Percentiles rank a stretch among this genome's conserved stretches.
Evolutionary conservation across 2,329 filamentous ascomycete genomes (phyloP).

Genomic region (Cadophora malorum): DNA sequence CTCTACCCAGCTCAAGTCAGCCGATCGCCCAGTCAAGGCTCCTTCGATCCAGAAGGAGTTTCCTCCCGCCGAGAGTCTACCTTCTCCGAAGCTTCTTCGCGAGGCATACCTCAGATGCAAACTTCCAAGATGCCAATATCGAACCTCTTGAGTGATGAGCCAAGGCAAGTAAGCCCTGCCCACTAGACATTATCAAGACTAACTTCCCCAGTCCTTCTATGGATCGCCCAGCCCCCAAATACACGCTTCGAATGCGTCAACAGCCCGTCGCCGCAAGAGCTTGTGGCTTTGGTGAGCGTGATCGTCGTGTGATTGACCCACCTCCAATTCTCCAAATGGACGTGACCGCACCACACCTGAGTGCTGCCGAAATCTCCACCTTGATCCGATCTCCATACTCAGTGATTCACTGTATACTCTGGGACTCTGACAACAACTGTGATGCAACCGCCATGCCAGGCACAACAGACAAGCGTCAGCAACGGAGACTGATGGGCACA

Average conservation of each 20-base stretch:
- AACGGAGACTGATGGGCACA: constrained; percentile 80
- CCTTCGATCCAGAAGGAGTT: constrained; percentile 6
- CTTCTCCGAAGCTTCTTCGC: constrained; percentile 13
- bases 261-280: constrained; percentile 80
- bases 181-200: constrained; percentile 12
- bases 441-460: constrained; percentile 75
- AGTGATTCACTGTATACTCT: constrained; percentile 79
- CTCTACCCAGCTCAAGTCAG: constrained; percentile 11
- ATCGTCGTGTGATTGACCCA: constrained; percentile 82
- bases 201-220: constrained; percentile 29
- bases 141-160: constrained; percentile 34
- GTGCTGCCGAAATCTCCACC: constrained; percentile 58
- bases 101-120: constrained; percentile 22
- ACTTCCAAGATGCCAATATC: constrained; percentile 34
- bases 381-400: constrained; percentile 67
- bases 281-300: constrained; percentile 83
- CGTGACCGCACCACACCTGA: constrained; percentile 63
- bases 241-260: constrained; percentile 67
- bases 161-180: constrained; percentile 24
- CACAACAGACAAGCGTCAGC: constrained; percentile 66
- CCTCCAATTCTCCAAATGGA: constrained; percentile 80
- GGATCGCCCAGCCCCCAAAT: constrained; percentile 27
- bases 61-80: constrained; percentile 16
- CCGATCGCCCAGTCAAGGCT: constrained; percentile 11
- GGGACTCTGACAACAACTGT: constrained; percentile 69